Evolutionary conservation across 768 basidiomycete species (phyloP).

Genomic region (Boletales sp.): DNA sequence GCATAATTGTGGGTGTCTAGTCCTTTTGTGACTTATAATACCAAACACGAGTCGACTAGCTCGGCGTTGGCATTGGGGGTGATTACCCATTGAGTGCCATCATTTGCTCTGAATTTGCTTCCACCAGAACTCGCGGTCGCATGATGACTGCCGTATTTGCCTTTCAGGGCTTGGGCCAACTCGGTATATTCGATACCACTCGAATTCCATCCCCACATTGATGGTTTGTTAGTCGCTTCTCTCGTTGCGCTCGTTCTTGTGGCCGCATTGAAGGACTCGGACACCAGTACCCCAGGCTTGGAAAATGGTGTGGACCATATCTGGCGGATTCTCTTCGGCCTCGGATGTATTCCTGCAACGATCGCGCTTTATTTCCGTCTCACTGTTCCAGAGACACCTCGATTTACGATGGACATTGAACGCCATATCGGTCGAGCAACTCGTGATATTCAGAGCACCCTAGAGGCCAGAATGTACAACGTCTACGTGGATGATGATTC

Average conservation of each 20-base stretch:
- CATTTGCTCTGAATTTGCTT: slow-evolving; percentile 85
- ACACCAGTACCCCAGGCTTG: too few species aligned
- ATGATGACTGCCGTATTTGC: slow-evolving; percentile 88
- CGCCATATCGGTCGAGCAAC: not conserved
- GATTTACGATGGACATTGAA: not conserved
- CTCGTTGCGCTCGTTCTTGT: too few species aligned
- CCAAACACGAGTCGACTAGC: slow-evolving; percentile 31
- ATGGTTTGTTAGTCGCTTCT: too few species aligned
- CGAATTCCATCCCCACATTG: too few species aligned
- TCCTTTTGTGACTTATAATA: not conserved
- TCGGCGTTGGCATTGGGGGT: slow-evolving; percentile 67
- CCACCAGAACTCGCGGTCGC: slow-evolving; percentile 68
- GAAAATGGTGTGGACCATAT: too few species aligned
- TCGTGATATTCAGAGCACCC: not conserved
- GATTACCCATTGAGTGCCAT: slow-evolving; percentile 82
- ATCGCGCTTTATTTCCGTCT: too few species aligned
- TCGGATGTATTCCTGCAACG: too few species aligned
- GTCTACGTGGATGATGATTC: not conserved
- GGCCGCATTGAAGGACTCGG: too few species aligned
- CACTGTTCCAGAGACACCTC: not conserved
- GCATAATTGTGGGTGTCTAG: slow-evolving; percentile 49
- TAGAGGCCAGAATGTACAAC: not conserved
- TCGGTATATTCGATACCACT: slow-evolving; percentile 25
- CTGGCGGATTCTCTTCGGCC: too few species aligned
- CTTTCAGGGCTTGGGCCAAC: slow-evolving; percentile 83